Percentiles rank a stretch among this genome's conserved stretches.
Evolutionary conservation across 257 asterid species (phyloP).

Genomic region (Solanum dulcamara): DNA sequence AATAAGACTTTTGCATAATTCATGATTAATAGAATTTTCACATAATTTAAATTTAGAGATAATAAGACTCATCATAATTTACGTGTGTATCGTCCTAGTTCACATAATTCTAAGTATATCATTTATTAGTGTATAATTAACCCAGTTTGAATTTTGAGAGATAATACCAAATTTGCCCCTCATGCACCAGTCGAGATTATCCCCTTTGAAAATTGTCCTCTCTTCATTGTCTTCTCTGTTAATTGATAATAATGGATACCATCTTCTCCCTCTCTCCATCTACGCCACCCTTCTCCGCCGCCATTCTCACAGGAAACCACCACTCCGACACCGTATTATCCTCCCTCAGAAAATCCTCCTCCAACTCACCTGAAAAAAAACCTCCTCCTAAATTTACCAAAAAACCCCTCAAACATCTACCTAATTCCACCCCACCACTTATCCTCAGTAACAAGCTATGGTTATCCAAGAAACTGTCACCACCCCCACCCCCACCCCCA

Average conservation of each 20-base stretch:
- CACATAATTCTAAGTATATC: no score
- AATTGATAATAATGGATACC: background rate
- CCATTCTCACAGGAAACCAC: conserved; percentile 3
- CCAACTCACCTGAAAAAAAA: background rate
- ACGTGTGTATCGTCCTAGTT: no score
- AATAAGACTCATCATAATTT: no score
- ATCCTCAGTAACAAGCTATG: background rate
- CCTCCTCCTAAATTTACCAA: conserved; percentile 25
- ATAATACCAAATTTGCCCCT: background rate
- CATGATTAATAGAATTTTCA: no score
- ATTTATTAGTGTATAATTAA: no score
- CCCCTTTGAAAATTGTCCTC: background rate
- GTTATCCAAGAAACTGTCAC: background rate
- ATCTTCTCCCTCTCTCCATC: background rate
- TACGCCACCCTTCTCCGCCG: background rate
- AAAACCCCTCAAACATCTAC: conserved; percentile 54
- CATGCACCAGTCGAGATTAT: background rate
- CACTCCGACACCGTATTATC: conserved; percentile 22
- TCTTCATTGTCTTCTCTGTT: background rate
- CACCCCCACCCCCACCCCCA: conserved; percentile 20
- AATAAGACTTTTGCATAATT: no score
- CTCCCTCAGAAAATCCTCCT: background rate
- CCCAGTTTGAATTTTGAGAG: no score
- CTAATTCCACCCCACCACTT: conserved; percentile 13
- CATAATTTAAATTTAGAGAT: no score